Evolutionary conservation across 345 rosid genomes (phyloP), one percentile per base, ranked within the genome.

Genomic region (Eutrema heterophyllum): DNA sequence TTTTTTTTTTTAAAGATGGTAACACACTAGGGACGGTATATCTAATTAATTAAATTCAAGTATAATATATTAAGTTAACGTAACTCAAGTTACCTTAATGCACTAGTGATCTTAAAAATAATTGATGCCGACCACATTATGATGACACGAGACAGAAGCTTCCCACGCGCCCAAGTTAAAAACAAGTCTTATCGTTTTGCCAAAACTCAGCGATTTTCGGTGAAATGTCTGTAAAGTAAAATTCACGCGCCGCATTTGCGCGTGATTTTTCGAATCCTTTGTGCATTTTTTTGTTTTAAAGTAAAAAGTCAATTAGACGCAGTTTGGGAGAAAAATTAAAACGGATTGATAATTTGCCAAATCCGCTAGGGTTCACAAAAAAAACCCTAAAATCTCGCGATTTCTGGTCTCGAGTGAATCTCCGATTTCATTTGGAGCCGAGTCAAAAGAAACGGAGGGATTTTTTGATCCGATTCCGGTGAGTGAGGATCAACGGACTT

Each of bases 391-490:
- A 49, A 1, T 55, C 58, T 55, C 76, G 18, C 50, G 15, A 38
- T 29, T 27, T 63, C 39, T 50, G 12, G 1, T 71, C 39, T 32
- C 48, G 15, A 18, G 35, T 13, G 5, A 5, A 40, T 4, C 7
- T 55, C 6, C 26, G 51, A 57, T 33, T 50, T 16, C 33, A 11
- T 27, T 5, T 68, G 5, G n/a, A 16, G 79, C 57, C 16, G 16
- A 75, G 79, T 75, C 74, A 75, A 50, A 48, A 54, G 14, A 40
- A 66, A 27, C 49, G 48, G 52, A 38, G 26, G 0, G 74, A 67
- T 59, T 59, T 62, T 60, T 64, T 12, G 74, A 62, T 74, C 78
- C 81, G 60, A 64, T 79, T 69, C 72, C 70, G 80, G 75, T 53
- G 75, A 76, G 43, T 5, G 32, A 36, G 60, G 59, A 26, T 0